A percentile compares a stretch with the other conserved stretches of the same genome.
Evolutionary conservation across 1,284 basidiomycete genomes (phyloP).

Genomic region (Vanrija sp.): DNA sequence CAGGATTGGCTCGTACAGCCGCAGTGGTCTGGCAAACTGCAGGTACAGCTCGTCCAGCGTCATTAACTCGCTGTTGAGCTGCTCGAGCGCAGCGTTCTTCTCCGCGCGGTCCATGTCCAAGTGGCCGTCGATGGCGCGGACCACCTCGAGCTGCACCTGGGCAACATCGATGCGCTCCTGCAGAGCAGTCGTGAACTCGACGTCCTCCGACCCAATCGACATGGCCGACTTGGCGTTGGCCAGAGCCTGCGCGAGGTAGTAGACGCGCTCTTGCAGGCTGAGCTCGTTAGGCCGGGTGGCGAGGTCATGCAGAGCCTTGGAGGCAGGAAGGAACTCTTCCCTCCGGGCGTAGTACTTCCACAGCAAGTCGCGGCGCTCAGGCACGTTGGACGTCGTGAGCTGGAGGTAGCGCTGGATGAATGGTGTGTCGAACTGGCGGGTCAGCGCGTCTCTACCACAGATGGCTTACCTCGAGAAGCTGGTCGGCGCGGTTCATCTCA

Average conservation of each 20-base stretch:
- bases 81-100: constrained; percentile 61
- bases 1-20: constrained; percentile 77
- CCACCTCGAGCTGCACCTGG: constrained; percentile 87
- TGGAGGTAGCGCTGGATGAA: constrained; percentile 75
- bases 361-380: constrained; percentile 75
- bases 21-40: constrained; percentile 81
- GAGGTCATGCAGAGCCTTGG: constrained; percentile 76
- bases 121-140: constrained; percentile 47
- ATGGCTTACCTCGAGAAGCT: constrained; percentile 72
- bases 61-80: constrained; percentile 53
- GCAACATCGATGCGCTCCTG: constrained; percentile 94
- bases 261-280: constrained; percentile 66
- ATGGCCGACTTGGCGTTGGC: constrained; percentile 94
- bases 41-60: constrained; percentile 67
- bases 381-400: constrained; percentile 29
- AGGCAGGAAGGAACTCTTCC: constrained; percentile 76
- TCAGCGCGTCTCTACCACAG: background rate
- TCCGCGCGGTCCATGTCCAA: constrained; percentile 46
- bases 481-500: constrained; percentile 70
- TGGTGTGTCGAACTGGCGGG: constrained; percentile 37
- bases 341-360: constrained; percentile 98
- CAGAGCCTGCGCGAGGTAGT: constrained; percentile 88
- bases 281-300: constrained; percentile 76
- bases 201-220: constrained; percentile 66
- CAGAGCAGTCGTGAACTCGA: constrained; percentile 84